phyloP scores from a whole-genome alignment of 441 rosid genomes.

The Biscutella auriculata region DNA sequence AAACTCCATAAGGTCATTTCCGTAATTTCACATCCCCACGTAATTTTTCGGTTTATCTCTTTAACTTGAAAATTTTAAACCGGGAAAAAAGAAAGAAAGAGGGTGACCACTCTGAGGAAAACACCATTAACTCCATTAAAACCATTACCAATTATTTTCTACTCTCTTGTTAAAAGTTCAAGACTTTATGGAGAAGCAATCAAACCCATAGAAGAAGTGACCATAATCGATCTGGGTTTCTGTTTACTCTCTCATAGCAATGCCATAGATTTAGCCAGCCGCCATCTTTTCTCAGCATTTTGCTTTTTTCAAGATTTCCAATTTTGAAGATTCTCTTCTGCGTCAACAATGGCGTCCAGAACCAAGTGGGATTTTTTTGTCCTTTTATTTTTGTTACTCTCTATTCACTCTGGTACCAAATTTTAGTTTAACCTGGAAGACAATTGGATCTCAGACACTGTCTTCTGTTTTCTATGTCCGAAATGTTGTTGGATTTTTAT shows the following conservation, averaged over 20 bases:
- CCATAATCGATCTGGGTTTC: conserved; percentile 16
- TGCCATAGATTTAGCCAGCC: conserved; percentile 39
- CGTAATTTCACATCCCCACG: too few species aligned
- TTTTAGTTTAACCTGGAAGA: conserved; percentile 4
- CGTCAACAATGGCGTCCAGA: conserved; percentile 50
- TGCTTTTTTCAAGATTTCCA: background rate
- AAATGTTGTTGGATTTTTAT: background rate
- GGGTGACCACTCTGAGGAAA: conserved; percentile 26
- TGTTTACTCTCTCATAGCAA: conserved; percentile 18
- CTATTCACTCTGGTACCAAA: background rate
- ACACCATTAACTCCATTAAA: too few species aligned
- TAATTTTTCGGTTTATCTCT: background rate
- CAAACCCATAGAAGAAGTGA: conserved; percentile 11
- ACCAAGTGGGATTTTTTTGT: conserved; percentile 43
- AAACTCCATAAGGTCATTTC: too few species aligned
- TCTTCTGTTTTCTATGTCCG: conserved; percentile 12
- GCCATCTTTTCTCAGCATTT: background rate
- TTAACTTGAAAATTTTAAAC: conserved; percentile 9
- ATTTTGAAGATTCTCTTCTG: conserved; percentile 2
- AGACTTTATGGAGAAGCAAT: conserved; percentile 21
- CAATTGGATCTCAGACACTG: conserved; percentile 17
- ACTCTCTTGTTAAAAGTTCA: conserved; percentile 1
- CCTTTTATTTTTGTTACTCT: background rate
- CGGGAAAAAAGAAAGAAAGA: conserved; percentile 7
- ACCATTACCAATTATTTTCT: conserved; percentile 29